Conservation (phyloP, 805 yeast genomes). For the Yarrowia sp. region DNA sequence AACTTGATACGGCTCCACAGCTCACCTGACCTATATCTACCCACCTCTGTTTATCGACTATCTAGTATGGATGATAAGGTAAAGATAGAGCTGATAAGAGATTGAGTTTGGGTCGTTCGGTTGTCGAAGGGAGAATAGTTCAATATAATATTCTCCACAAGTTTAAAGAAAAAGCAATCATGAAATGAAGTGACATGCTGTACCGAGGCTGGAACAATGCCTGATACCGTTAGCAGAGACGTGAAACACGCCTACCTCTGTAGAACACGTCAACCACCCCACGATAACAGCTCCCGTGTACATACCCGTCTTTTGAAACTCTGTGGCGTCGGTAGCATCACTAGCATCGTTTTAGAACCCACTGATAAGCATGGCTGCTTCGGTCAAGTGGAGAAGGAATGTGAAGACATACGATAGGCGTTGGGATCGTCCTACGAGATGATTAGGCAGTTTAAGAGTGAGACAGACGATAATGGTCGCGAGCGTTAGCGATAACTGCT, state of each 20-base stretch:
- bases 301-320: neutral
- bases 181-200: too few species aligned
- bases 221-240: too few species aligned
- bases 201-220: too few species aligned
- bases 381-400: neutral
- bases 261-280: too few species aligned
- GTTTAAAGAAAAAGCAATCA: too few species aligned
- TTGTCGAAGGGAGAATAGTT: neutral
- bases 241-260: too few species aligned
- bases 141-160: too few species aligned
- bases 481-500: too few species aligned
- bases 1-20: too few species aligned
- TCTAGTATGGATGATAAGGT: neutral
- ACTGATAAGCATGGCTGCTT: constrained; percentile 18
- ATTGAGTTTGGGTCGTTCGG: neutral
- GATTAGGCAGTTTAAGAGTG: neutral
- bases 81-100: constrained; percentile 1
- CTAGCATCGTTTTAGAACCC: neutral
- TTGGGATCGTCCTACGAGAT: neutral
- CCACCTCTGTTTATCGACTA: neutral
- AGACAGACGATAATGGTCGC: neutral
- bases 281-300: too few species aligned
- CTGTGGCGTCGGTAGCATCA: neutral
- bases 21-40: neutral
- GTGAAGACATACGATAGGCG: neutral